These are phyloP conservation scores for Ananas comosus DNA, from an alignment of 176 grass and related monocot species.

Conservation along the genomic window DNA sequence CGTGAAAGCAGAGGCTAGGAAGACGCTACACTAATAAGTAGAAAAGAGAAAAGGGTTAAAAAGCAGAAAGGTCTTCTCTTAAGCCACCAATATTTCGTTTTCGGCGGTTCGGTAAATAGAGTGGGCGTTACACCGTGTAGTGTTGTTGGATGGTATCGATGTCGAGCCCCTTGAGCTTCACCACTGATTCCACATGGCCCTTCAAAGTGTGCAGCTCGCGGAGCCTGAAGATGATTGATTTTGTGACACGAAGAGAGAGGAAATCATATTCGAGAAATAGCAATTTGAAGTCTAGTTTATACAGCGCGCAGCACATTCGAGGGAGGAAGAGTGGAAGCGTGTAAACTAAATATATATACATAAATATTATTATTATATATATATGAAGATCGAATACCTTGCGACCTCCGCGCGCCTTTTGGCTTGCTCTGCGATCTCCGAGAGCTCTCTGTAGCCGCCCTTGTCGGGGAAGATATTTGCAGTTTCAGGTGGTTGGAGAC, in stretches of 20 bases:
- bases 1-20: neutral
- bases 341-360: neutral
- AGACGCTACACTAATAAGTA: neutral
- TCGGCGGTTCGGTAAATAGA: constrained; percentile 16
- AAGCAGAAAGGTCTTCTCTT: neutral
- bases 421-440: constrained; percentile 91
- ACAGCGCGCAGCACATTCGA: too few species aligned
- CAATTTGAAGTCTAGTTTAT: too few species aligned
- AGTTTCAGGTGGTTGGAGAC: constrained; percentile 44
- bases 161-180: constrained; percentile 80
- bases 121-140: constrained; percentile 48
- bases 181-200: constrained; percentile 55
- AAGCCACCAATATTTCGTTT: neutral
- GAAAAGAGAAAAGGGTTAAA: neutral
- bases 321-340: too few species aligned
- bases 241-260: neutral
- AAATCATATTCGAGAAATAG: neutral
- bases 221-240: constrained; percentile 31
- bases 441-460: constrained; percentile 64
- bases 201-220: constrained; percentile 66
- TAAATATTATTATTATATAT: neutral
- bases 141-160: constrained; percentile 56
- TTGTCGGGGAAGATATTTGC: constrained; percentile 30
- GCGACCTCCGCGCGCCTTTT: constrained; percentile 88
- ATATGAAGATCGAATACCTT: constrained; percentile 28